Percentiles rank a stretch among this genome's conserved stretches.
Conservation (phyloP, 2,329 filamentous ascomycete genomes). For the Clonostachys solani region DNA sequence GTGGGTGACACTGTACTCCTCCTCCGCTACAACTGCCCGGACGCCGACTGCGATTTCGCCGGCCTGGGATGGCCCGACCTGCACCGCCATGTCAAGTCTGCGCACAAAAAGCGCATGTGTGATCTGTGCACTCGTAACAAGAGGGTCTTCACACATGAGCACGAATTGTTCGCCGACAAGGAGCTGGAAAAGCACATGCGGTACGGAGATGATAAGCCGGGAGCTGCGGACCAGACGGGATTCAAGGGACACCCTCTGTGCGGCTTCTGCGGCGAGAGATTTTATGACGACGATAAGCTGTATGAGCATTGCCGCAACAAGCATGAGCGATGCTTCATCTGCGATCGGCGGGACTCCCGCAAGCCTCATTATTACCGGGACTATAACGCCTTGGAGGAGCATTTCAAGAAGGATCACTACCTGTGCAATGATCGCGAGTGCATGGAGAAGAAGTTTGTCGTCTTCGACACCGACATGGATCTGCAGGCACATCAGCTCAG, state of each 20-base stretch:
- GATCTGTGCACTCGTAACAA: conserved; percentile 91
- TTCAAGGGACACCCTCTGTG: conserved; percentile 96
- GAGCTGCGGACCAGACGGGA: conserved; percentile 85
- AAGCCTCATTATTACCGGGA: conserved; percentile 89
- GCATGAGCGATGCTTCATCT: conserved; percentile 93
- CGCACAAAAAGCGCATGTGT: conserved; percentile 85
- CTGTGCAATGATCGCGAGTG: conserved; percentile 83
- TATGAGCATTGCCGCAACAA: conserved; percentile 91
- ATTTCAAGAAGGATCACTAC: conserved; percentile 86
- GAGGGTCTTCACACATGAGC: conserved; percentile 97
- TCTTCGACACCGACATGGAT: conserved; percentile 93
- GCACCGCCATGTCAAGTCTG: conserved; percentile 73
- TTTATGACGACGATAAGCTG: conserved; percentile 94
- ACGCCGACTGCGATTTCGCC: conserved; percentile 73
- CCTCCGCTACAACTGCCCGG: conserved; percentile 92
- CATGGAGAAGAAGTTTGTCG: conserved; percentile 94
- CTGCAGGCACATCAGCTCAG: conserved; percentile 89
- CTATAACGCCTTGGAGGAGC: conserved; percentile 79
- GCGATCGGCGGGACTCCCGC: conserved; percentile 66
- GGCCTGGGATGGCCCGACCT: conserved; percentile 61
- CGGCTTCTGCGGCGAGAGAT: conserved; percentile 84
- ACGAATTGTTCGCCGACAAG: conserved; percentile 80
- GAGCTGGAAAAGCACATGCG: conserved; percentile 86
- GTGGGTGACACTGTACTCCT: conserved; percentile 86
- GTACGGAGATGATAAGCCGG: conserved; percentile 85